A percentile compares a stretch with the other conserved stretches of the same genome.
These are phyloP conservation scores for Microdochium trichocladiopsis DNA, from an alignment of 2,329 filamentous ascomycete genomes.

Conservation along the genomic window DNA sequence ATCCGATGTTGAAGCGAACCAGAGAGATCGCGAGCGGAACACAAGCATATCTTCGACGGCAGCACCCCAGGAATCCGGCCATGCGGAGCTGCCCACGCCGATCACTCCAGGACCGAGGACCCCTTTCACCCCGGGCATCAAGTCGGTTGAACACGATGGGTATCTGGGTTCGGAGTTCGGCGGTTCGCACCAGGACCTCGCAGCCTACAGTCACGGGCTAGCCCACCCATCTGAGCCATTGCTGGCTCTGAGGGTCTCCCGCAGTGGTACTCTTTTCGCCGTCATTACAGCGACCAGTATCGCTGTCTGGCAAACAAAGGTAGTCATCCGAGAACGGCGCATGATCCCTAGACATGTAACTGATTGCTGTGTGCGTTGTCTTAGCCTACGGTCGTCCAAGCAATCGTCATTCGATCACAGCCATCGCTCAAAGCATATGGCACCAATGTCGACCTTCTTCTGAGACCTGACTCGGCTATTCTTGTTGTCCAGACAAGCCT, in stretches of 20 bases:
- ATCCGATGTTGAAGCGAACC: neutral
- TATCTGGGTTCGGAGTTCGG: conserved; percentile 21
- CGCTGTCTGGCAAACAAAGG: conserved; percentile 95
- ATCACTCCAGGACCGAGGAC: conserved; percentile 37
- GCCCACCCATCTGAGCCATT: conserved; percentile 52
- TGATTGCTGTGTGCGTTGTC: conserved; percentile 14
- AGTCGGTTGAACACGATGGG: conserved; percentile 50
- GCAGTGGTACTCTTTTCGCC: conserved; percentile 76
- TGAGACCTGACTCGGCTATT: conserved; percentile 87
- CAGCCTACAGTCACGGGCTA: conserved; percentile 28
- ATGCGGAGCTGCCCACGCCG: conserved; percentile 23
- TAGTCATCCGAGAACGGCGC: conserved; percentile 28
- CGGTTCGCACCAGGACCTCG: conserved; percentile 17
- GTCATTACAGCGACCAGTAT: conserved; percentile 80
- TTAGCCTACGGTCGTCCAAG: conserved; percentile 83
- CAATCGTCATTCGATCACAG: conserved; percentile 74
- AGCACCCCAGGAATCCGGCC: conserved; percentile 7
- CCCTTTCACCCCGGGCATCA: conserved; percentile 49
- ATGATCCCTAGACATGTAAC: conserved; percentile 2
- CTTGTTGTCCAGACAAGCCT: conserved; percentile 81
- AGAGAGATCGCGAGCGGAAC: neutral
- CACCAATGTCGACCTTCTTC: conserved; percentile 72
- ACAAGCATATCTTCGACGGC: neutral
- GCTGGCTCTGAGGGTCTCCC: conserved; percentile 67
- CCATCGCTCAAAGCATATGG: conserved; percentile 79